Base-by-base conservation (phyloP, 2,329 filamentous ascomycete genomes). In the Ceratocystis cubensis region DNA sequence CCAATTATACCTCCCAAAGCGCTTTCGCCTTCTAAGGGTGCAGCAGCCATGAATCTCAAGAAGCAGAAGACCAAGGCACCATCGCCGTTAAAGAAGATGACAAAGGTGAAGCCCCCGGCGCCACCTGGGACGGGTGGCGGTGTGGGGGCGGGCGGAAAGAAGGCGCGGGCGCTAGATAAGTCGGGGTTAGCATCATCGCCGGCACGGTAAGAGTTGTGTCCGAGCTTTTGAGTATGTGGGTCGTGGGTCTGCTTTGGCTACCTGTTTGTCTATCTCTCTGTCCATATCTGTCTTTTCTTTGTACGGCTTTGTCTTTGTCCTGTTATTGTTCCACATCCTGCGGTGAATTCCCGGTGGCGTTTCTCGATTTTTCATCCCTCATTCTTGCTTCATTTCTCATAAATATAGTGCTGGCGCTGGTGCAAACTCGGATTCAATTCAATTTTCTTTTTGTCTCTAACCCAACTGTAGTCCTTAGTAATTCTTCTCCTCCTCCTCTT, bases 101-200 rank as follows among this genome's bases (percentile, higher is more conserved):
- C 74, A n/a, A 70, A 72, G 33, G 69, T 71, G 50, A 78, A 78
- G 70, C 72, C 71, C 37, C 73, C 74, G 64, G 78, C 75, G 65
- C 77, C 77, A 7, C 70, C 76, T 6, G 50, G 20, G 20, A 20
- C 50, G 8, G 50, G 50, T 10, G 50, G n/a, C n/a, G 50, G 50
- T 2, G 22, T 25, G 20, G 59, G 45, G 6, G 5, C n/a, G 2
- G 33, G 65, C 10, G 59, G 59, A 0, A 79, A 78, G 71, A 79
- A 78, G 70, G 72, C 77, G 50, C 78, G 66, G 33, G 66, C 79
- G 69, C 83, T 81, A 17, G 82, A 84, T 71, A 83, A 81, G 50
- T 83, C 81, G 0, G 82, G 79, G 20, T 80, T 80, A 0, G 72
- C 83, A 68, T 84, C 82, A 0, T 84, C 82, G 48, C 61, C 37